A percentile compares a stretch with the other conserved stretches of the same genome.
Evolutionary conservation across 352 stramenopile species (phyloP).

Genomic region (Aphanomyces cochlioides): DNA sequence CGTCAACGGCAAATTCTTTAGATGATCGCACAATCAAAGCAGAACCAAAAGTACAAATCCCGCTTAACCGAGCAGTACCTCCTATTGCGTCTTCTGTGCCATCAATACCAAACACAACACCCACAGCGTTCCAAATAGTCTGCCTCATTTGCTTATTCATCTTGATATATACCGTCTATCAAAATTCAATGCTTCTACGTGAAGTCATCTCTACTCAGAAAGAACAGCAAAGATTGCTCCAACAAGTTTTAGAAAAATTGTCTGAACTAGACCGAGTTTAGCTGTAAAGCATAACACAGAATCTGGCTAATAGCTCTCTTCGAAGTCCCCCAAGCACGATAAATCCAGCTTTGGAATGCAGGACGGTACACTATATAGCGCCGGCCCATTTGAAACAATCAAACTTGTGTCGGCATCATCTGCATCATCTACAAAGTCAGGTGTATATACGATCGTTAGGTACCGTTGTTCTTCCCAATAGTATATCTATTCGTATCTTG

Average conservation of each 20-base stretch:
- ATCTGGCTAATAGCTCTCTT: no score
- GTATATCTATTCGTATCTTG: no score
- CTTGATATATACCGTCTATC: slow-evolving; percentile 69
- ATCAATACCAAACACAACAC: neutral
- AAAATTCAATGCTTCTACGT: slow-evolving; percentile 57
- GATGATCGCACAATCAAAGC: neutral
- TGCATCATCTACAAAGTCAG: no score
- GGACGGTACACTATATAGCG: no score
- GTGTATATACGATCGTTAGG: no score
- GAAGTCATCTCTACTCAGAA: slow-evolving; percentile 55
- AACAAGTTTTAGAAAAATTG: slow-evolving; percentile 51
- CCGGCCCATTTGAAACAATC: no score
- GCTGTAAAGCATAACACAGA: no score
- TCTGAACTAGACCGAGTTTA: neutral
- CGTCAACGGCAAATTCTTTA: neutral
- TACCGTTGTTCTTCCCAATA: no score
- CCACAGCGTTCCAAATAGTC: slow-evolving; percentile 14
- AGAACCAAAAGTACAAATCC: neutral
- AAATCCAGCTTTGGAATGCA: no score
- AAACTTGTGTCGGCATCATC: no score
- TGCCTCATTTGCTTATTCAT: slow-evolving; percentile 54
- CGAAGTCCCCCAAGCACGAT: no score
- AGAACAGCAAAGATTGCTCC: slow-evolving; percentile 62
- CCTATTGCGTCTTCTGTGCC: neutral
- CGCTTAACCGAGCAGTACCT: neutral